Evolutionary conservation across 1,139 yeast genomes (phyloP).

Genomic region (Nadsonia commutata): DNA sequence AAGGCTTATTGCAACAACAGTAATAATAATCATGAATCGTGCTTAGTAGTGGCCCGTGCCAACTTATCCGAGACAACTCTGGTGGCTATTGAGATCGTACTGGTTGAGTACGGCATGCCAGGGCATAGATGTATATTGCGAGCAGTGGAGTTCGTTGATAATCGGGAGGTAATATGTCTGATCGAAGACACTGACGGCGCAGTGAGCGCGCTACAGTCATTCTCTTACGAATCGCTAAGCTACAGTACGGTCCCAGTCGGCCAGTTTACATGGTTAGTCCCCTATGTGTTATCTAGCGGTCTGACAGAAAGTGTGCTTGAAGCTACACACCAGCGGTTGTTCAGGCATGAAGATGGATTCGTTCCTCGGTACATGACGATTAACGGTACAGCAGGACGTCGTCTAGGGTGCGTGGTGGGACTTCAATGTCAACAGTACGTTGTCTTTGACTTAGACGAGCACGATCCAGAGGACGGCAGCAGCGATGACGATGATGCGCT

Average conservation of each 20-base stretch:
- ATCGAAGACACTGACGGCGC: slow-evolving; percentile 1
- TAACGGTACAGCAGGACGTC: slow-evolving; percentile 11
- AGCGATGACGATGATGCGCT: too few relatives aligned
- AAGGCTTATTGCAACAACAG: too few relatives aligned
- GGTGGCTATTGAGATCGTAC: too few relatives aligned
- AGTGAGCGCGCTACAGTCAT: slow-evolving; percentile 3
- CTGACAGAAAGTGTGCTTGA: not conserved
- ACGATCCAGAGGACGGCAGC: slow-evolving; percentile 8
- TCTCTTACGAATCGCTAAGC: slow-evolving; percentile 3
- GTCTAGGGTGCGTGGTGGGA: slow-evolving; percentile 14
- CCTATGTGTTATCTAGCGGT: not conserved
- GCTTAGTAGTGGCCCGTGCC: too few relatives aligned
- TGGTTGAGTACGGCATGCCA: too few relatives aligned
- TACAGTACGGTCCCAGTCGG: not conserved
- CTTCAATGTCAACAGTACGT: slow-evolving; percentile 12
- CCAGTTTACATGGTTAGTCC: not conserved
- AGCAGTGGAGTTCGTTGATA: slow-evolving; percentile 12
- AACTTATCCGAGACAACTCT: too few relatives aligned
- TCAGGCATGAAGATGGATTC: slow-evolving; percentile 7
- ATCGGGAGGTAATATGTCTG: slow-evolving; percentile 9
- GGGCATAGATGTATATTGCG: slow-evolving; percentile 5
- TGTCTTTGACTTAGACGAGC: slow-evolving; percentile 13
- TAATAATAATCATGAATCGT: too few relatives aligned
- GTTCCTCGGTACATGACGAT: slow-evolving; percentile 10
- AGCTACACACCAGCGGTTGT: slow-evolving; percentile 1